Evolutionary conservation across 371 early-diverging fungal species (phyloP).

Genomic region (Mucor piriformis): DNA sequence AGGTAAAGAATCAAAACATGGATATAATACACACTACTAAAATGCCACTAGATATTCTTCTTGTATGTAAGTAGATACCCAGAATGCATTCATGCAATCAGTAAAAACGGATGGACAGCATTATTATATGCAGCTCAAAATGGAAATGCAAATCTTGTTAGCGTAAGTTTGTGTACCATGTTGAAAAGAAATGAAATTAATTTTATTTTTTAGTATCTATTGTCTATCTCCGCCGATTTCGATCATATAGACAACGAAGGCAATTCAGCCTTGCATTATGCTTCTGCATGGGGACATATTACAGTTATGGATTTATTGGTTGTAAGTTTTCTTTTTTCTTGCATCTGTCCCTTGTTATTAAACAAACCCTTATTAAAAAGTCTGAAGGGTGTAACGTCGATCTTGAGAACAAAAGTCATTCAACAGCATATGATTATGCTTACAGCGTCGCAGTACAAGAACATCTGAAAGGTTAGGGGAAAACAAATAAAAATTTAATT

Average conservation of each 20-base stretch:
- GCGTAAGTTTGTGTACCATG: conserved; percentile 28
- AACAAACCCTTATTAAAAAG: conserved; percentile 14
- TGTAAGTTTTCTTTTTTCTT: conserved; percentile 22
- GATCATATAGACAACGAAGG: conserved; percentile 58
- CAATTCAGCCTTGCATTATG: conserved; percentile 56
- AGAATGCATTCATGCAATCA: conserved; percentile 56
- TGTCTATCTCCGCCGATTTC: conserved; percentile 53
- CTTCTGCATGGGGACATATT: conserved; percentile 54
- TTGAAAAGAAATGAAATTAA: not conserved
- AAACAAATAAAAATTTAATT: not conserved
- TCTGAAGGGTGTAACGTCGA: conserved; percentile 53
- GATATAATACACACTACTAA: no score
- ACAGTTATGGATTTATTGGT: conserved; percentile 51
- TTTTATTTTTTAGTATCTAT: conserved; percentile 33
- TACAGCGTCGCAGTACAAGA: conserved; percentile 46
- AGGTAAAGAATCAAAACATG: conserved; percentile 32
- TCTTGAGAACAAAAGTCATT: conserved; percentile 38
- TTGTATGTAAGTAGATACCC: conserved; percentile 49
- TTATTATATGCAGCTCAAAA: conserved; percentile 50
- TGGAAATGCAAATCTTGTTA: conserved; percentile 54
- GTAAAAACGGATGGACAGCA: conserved; percentile 50
- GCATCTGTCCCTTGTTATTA: no score
- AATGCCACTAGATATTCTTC: conserved; percentile 41
- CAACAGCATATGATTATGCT: conserved; percentile 51
- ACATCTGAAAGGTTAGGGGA: conserved; percentile 41